Base-by-base conservation (phyloP, 441 rosid genomes). In the Croton setiger region DNA sequence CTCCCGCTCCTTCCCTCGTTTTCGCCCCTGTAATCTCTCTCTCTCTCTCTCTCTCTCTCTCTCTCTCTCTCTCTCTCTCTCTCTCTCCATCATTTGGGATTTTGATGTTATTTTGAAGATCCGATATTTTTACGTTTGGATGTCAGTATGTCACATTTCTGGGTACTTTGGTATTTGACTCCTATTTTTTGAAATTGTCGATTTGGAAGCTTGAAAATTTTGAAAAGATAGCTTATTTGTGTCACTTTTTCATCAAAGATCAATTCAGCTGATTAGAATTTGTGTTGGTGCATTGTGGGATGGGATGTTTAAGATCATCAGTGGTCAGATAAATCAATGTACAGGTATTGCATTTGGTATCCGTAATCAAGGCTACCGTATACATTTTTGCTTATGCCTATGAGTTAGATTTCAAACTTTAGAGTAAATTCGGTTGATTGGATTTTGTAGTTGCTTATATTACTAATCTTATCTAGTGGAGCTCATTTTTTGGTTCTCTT, bases 1-100 rank as follows among this genome's bases (percentile, higher is more conserved):
- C 79, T 74, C 86, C 49, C 87, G 92, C 21, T 86, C 91, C 51
- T 95, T 92, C 83, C 98, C 99, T 53, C 85, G 78, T 63, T 80
- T 86, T 68, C 96, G 97, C 63, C 88, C 79, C 59, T 87, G 98
- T 94, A 77, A 76, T 55, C 55, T 55, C 11, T 51, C 65, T 51
- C 10, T 63, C 54, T 12, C 18, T 43, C 10, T 54, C 15, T 20
- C 21, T 55, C 18, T 36, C 39, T n/a, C n/a, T n/a, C n/a, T n/a
- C n/a, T n/a, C n/a, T n/a, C n/a, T n/a, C n/a, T n/a, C n/a, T n/a
- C n/a, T n/a, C n/a, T n/a, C n/a, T n/a, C n/a, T 55, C 55, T 55
- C 11, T 51, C 21, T 18, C 31, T 39, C 43, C 43, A 39, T 21
- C 10, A n/a, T 52, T 18, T 52, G 21, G 27, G 5, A 4, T 45